phyloP scores from a whole-genome alignment of 225 moss, liverwort and hornwort genomes.

The Neckera pumila region DNA sequence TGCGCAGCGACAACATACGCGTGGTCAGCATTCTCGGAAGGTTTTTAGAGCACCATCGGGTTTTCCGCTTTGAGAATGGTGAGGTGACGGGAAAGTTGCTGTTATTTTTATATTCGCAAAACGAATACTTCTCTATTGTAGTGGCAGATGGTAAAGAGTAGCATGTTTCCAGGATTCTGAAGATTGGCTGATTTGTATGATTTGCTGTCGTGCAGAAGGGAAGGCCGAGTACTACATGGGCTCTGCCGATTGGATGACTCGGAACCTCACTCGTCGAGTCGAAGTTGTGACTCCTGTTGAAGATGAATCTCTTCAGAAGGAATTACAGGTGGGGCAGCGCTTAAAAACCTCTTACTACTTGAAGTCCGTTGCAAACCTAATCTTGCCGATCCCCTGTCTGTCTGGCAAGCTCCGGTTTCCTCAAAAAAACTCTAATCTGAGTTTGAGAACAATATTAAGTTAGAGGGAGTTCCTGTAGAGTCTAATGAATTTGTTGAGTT shows the following conservation, averaged over 20 bases:
- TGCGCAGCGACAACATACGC: constrained; percentile 43
- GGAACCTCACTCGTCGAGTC: constrained; percentile 44
- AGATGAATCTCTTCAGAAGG: constrained; percentile 27
- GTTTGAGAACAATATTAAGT: background rate
- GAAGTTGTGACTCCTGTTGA: constrained; percentile 57
- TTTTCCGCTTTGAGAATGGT: constrained; percentile 56
- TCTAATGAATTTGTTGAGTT: background rate
- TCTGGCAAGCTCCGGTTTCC: background rate
- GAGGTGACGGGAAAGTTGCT: background rate
- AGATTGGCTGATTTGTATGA: background rate
- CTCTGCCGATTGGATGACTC: constrained; percentile 58
- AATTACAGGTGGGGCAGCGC: constrained; percentile 22
- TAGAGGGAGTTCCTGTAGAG: background rate
- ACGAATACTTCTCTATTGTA: background rate
- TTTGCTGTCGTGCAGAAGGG: constrained; percentile 21
- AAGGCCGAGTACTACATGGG: constrained; percentile 41
- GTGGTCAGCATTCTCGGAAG: constrained; percentile 52
- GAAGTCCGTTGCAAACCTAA: background rate
- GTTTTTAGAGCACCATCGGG: constrained; percentile 51
- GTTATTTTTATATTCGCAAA: background rate
- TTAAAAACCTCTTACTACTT: background rate
- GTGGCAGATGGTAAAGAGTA: background rate
- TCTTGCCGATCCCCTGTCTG: background rate
- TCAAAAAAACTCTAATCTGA: background rate
- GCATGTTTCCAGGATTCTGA: background rate